These are phyloP conservation scores for Erucastrum elatum DNA, from an alignment of 345 rosid genomes.

Conservation along the genomic window DNA sequence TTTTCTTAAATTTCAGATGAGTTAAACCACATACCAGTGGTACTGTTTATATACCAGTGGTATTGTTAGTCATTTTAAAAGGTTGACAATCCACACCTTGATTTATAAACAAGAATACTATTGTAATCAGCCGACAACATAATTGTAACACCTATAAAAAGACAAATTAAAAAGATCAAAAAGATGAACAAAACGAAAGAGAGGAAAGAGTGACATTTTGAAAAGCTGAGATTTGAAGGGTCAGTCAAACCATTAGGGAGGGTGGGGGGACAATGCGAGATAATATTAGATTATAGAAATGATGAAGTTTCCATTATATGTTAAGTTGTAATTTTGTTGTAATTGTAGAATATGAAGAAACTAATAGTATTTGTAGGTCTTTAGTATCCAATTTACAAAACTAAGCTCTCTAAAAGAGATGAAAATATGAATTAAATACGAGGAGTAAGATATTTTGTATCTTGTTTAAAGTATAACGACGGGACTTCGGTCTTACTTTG, in stretches of 20 bases:
- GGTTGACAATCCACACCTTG: background rate
- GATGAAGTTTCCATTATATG: conserved; percentile 38
- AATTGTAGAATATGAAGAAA: conserved; percentile 5
- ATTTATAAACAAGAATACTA: conserved; percentile 3
- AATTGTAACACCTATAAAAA: conserved; percentile 23
- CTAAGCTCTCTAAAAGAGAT: conserved; percentile 6
- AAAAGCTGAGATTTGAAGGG: conserved; percentile 40
- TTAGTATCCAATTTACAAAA: conserved; percentile 13
- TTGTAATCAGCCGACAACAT: conserved; percentile 22
- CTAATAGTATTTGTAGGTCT: conserved; percentile 11
- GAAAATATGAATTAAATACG: conserved; percentile 22
- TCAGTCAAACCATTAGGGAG: conserved; percentile 34
- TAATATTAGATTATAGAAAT: conserved; percentile 30
- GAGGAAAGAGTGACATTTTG: conserved; percentile 13
- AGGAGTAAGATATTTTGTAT: conserved; percentile 40
- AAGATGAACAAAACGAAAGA: background rate
- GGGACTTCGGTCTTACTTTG: conserved; percentile 32
- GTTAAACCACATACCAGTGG: background rate
- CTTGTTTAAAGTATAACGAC: conserved; percentile 41
- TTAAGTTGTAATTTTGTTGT: conserved; percentile 5
- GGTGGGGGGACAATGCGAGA: conserved; percentile 34
- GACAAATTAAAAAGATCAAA: conserved; percentile 12
- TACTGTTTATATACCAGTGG: background rate
- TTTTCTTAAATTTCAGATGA: conserved; percentile 7
- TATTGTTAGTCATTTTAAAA: background rate